Conservation (phyloP, 2,329 filamentous ascomycete species). For the Fusarium haematococcum region DNA sequence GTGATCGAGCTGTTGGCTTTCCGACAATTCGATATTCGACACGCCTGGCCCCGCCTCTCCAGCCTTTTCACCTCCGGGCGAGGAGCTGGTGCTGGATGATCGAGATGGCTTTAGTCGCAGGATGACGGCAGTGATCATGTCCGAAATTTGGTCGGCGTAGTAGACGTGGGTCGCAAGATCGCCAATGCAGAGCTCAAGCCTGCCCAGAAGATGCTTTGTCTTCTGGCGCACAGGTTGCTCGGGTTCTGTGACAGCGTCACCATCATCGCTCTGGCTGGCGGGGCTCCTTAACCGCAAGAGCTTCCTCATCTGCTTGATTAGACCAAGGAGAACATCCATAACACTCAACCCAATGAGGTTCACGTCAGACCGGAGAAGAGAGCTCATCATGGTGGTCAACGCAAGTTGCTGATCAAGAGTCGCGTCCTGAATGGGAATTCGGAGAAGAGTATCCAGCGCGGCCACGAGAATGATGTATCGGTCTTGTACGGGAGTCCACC, state of each 20-base stretch:
- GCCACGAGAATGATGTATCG: slow-evolving; percentile 91
- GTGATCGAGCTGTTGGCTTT: slow-evolving; percentile 62
- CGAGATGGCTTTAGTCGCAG: slow-evolving; percentile 77
- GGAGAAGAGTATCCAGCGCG: slow-evolving; percentile 79
- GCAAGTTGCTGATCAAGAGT: slow-evolving; percentile 80
- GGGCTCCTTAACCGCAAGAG: slow-evolving; percentile 74
- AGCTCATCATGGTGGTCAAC: slow-evolving; percentile 82
- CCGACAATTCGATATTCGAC: slow-evolving; percentile 54
- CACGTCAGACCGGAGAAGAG: slow-evolving; percentile 85
- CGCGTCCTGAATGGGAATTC: slow-evolving; percentile 75
- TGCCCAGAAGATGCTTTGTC: slow-evolving; percentile 73
- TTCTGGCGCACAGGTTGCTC: slow-evolving; percentile 55
- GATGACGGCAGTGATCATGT: slow-evolving; percentile 89
- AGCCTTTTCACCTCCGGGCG: slow-evolving; percentile 62
- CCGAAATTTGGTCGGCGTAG: slow-evolving; percentile 94
- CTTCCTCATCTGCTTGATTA: slow-evolving; percentile 85
- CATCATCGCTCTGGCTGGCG: slow-evolving; percentile 48
- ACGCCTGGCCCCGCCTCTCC: slow-evolving; percentile 50
- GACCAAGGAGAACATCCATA: slow-evolving; percentile 90
- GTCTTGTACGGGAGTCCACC: slow-evolving; percentile 94
- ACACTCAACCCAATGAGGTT: slow-evolving; percentile 96
- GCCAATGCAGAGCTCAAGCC: slow-evolving; percentile 87
- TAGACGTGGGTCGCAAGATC: slow-evolving; percentile 94
- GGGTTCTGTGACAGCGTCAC: slow-evolving; percentile 47
- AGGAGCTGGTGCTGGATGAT: slow-evolving; percentile 57